A percentile compares a stretch with the other conserved stretches of the same genome.
phyloP scores from a whole-genome alignment of 2,329 filamentous ascomycete genomes.

The Davidsoniella eucalypti region DNA sequence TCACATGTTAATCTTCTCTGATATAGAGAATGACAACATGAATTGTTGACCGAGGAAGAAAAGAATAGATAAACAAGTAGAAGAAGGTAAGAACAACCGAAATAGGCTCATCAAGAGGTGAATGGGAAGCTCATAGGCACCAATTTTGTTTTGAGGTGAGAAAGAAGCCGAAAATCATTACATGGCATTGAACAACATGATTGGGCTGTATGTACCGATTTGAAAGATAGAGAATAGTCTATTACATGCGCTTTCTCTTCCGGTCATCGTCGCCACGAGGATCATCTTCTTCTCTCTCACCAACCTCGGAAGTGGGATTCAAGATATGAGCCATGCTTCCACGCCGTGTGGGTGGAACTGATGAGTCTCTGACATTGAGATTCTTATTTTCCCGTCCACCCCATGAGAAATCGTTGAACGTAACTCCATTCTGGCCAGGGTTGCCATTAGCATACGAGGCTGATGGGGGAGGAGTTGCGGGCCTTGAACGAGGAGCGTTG shows the following conservation, averaged over 20 bases:
- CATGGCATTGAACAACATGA: too few relatives aligned
- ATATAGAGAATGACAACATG: not conserved
- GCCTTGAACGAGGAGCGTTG: conserved; percentile 31
- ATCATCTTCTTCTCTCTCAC: conserved; percentile 38
- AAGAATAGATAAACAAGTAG: not conserved
- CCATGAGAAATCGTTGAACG: conserved; percentile 41
- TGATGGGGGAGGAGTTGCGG: conserved; percentile 33
- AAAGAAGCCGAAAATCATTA: too few relatives aligned
- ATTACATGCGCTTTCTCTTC: conserved; percentile 45
- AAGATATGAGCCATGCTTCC: conserved; percentile 48
- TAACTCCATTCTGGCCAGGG: conserved; percentile 20
- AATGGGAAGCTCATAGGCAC: too few relatives aligned
- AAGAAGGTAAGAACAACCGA: not conserved
- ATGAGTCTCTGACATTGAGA: conserved; percentile 35
- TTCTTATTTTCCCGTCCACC: conserved; percentile 32
- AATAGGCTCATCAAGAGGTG: too few relatives aligned
- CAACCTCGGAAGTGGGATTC: conserved; percentile 39
- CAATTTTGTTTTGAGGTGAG: too few relatives aligned
- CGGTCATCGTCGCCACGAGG: conserved; percentile 41
- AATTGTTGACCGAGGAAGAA: not conserved
- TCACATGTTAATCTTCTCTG: too few relatives aligned
- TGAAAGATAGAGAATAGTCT: not conserved
- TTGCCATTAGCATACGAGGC: conserved; percentile 20
- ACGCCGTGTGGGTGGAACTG: conserved; percentile 37
- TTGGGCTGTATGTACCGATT: too few relatives aligned